phyloP scores from a whole-genome alignment of 129 eudicot species.

The Calendula officinalis region DNA sequence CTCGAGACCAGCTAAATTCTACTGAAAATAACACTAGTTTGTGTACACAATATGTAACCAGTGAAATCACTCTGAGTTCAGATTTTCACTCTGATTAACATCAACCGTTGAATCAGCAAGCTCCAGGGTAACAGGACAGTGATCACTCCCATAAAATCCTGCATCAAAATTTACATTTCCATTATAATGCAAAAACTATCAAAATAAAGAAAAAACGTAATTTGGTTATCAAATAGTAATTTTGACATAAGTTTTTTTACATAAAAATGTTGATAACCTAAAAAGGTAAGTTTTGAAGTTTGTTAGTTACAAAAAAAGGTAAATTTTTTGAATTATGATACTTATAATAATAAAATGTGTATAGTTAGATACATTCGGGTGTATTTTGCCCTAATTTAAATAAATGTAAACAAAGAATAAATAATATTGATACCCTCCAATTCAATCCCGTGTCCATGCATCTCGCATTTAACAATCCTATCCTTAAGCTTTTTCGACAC shows the following conservation, averaged over 20 bases:
- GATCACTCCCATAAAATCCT: slow-evolving; percentile 96
- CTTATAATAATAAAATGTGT: no score
- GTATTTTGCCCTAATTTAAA: neutral
- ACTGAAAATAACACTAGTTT: slow-evolving; percentile 11
- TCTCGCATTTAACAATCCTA: slow-evolving; percentile 72
- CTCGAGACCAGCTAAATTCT: slow-evolving; percentile 1
- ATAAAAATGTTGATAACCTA: no score
- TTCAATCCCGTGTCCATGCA: slow-evolving; percentile 86
- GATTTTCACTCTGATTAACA: slow-evolving; percentile 13
- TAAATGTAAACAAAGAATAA: neutral
- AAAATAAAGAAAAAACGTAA: neutral
- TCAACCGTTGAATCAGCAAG: slow-evolving; percentile 40
- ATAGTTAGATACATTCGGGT: no score
- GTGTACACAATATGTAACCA: neutral
- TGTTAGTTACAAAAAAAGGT: no score
- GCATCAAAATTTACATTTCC: slow-evolving; percentile 28
- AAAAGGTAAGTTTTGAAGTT: no score
- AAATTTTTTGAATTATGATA: no score
- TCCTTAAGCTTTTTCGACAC: slow-evolving; percentile 69
- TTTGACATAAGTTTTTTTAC: no score
- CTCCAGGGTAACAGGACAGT: slow-evolving; percentile 84
- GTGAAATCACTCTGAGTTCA: slow-evolving; percentile 16
- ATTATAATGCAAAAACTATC: neutral
- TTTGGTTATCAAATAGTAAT: no score
- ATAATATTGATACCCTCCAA: slow-evolving; percentile 53